Conservation (phyloP, 495 filamentous ascomycete genomes). For the Lepidopterella palustris region DNA sequence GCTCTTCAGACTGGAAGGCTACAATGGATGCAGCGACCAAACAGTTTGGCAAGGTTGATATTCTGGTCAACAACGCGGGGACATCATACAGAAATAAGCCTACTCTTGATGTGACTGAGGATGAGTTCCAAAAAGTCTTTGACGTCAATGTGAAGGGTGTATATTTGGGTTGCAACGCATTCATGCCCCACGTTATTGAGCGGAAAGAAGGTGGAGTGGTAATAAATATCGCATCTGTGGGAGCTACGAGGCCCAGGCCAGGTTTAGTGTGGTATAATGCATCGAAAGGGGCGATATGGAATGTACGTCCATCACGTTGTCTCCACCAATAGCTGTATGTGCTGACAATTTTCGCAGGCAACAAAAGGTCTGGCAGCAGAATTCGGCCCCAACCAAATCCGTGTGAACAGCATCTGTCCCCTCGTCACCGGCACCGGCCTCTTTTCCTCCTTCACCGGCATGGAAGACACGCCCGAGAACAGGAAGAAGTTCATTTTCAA, state of each 20-base stretch:
- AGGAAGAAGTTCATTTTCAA: slow-evolving; percentile 58
- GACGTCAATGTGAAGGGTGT: slow-evolving; percentile 62
- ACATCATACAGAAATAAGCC: slow-evolving; percentile 65
- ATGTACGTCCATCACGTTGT: slow-evolving; percentile 38
- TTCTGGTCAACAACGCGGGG: slow-evolving; percentile 57
- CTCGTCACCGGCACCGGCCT: slow-evolving; percentile 57
- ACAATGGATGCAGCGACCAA: slow-evolving; percentile 23
- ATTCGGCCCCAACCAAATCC: slow-evolving; percentile 58
- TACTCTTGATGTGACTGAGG: slow-evolving; percentile 56
- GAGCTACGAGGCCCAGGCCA: slow-evolving; percentile 56
- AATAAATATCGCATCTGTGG: slow-evolving; percentile 62
- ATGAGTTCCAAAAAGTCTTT: slow-evolving; percentile 61
- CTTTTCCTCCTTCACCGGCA: slow-evolving; percentile 60
- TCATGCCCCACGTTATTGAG: slow-evolving; percentile 50
- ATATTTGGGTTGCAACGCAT: slow-evolving; percentile 47
- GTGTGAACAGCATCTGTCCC: slow-evolving; percentile 58
- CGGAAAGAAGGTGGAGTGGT: slow-evolving; percentile 54
- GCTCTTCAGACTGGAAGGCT: slow-evolving; percentile 27
- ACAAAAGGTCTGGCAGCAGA: slow-evolving; percentile 63
- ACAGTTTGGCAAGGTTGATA: slow-evolving; percentile 31
- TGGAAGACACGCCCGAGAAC: slow-evolving; percentile 63
- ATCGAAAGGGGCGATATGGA: slow-evolving; percentile 59
- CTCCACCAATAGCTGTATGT: neutral
- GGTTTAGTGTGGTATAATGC: slow-evolving; percentile 67
- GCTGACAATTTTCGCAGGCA: slow-evolving; percentile 35